These are phyloP conservation scores for Aspergillus mulundensis DNA, from an alignment of 495 filamentous ascomycete genomes.

Conservation along the genomic window DNA sequence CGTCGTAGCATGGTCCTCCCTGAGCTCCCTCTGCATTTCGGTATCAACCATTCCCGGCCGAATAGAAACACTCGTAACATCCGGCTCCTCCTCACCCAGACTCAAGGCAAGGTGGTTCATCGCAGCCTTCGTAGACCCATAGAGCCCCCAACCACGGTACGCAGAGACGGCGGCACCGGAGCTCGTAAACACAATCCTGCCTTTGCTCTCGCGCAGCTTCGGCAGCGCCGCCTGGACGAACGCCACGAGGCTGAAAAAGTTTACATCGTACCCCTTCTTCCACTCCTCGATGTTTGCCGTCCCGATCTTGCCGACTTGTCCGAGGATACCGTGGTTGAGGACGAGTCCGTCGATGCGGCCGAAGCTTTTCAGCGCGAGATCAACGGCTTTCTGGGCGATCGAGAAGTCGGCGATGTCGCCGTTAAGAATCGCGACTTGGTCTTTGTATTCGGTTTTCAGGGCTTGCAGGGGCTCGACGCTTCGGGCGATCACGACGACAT, in stretches of 20 bases:
- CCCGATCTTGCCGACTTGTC: slow-evolving; percentile 69
- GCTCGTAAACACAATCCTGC: slow-evolving; percentile 68
- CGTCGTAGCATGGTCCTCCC: slow-evolving; percentile 60
- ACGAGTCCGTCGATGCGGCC: slow-evolving; percentile 76
- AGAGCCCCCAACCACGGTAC: slow-evolving; percentile 73
- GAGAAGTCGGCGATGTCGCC: slow-evolving; percentile 71
- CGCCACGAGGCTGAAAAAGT: slow-evolving; percentile 74
- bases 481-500: slow-evolving; percentile 73
- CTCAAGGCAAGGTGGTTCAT: slow-evolving; percentile 76
- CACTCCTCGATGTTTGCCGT: slow-evolving; percentile 65
- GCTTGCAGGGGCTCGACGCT: slow-evolving; percentile 60
- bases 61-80: slow-evolving; percentile 65
- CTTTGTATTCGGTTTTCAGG: slow-evolving; percentile 60
- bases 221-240: slow-evolving; percentile 76
- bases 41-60: slow-evolving; percentile 88
- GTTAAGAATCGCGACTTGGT: slow-evolving; percentile 65
- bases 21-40: slow-evolving; percentile 82
- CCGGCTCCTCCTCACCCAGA: slow-evolving; percentile 73
- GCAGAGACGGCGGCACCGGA: slow-evolving; percentile 66
- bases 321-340: slow-evolving; percentile 80
- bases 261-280: slow-evolving; percentile 73
- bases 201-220: slow-evolving; percentile 62
- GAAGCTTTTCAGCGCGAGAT: slow-evolving; percentile 60
- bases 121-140: slow-evolving; percentile 84
- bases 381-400: slow-evolving; percentile 56